Percentiles rank a stretch among this genome's conserved stretches.
Conservation (phyloP, 768 basidiomycete genomes). For the Galerina sulciceps region DNA sequence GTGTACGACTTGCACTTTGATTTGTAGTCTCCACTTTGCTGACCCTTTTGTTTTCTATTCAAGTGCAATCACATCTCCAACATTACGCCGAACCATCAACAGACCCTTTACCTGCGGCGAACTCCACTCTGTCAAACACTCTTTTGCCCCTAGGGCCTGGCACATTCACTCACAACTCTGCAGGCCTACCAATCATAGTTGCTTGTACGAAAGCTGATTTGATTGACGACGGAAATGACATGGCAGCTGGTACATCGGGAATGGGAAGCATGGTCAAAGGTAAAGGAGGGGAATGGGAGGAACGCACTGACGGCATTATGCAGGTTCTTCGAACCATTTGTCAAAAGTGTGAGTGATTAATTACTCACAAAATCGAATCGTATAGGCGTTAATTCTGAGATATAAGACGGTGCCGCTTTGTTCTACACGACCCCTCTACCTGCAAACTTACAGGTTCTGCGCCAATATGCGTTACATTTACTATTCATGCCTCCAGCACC, state of each 20-base stretch:
- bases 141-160: slow-evolving; percentile 85
- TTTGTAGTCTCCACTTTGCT: not conserved
- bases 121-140: slow-evolving; percentile 64
- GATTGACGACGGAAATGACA: slow-evolving; percentile 82
- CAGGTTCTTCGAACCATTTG: slow-evolving; percentile 93
- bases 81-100: slow-evolving; percentile 85
- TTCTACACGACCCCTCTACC: slow-evolving; percentile 92
- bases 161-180: slow-evolving; percentile 82
- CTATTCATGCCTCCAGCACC: slow-evolving; percentile 81
- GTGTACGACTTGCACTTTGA: slow-evolving; percentile 51
- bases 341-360: slow-evolving; percentile 74
- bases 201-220: slow-evolving; percentile 93
- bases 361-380: not conserved
- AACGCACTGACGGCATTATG: slow-evolving; percentile 93
- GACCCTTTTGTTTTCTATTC: slow-evolving; percentile 1
- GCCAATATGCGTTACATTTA: slow-evolving; percentile 83
- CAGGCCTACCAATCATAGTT: slow-evolving; percentile 87
- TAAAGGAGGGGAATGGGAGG: slow-evolving; percentile 93
- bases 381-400: not conserved
- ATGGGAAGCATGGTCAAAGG: slow-evolving; percentile 93
- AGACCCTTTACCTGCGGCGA: slow-evolving; percentile 64
- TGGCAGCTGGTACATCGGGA: slow-evolving; percentile 74
- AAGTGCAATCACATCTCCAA: slow-evolving; percentile 89
- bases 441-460: slow-evolving; percentile 70
- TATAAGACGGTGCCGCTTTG: slow-evolving; percentile 83